A percentile compares a stretch with the other conserved stretches of the same genome.
These are phyloP conservation scores for Calophaca sinica DNA, from an alignment of 306 rosid genomes.

Conservation along the genomic window DNA sequence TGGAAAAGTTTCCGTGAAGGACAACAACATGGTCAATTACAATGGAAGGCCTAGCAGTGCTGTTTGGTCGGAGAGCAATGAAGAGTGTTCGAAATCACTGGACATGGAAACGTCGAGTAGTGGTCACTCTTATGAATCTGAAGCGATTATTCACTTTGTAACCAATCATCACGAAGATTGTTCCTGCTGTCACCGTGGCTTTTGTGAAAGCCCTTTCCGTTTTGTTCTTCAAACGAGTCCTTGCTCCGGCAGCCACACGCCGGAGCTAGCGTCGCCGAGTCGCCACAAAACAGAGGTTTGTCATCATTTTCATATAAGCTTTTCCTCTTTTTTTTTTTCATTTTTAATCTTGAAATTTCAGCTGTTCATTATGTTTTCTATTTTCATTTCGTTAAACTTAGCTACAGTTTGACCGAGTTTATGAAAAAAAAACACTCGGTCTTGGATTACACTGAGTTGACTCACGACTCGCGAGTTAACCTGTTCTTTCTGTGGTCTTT, in stretches of 20 bases:
- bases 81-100: too few species aligned
- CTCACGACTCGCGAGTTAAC: slow-evolving; percentile 24
- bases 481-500: not conserved
- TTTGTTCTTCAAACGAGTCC: slow-evolving; percentile 68
- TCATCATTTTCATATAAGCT: not conserved
- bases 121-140: slow-evolving; percentile 48
- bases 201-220: slow-evolving; percentile 82
- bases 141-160: slow-evolving; percentile 44
- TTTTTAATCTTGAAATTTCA: not conserved
- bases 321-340: not conserved
- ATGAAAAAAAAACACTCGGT: not conserved
- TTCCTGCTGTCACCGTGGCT: slow-evolving; percentile 40
- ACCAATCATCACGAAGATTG: slow-evolving; percentile 31
- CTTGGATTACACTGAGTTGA: slow-evolving; percentile 17
- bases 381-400: not conserved
- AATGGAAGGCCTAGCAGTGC: too few species aligned
- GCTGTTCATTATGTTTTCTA: not conserved
- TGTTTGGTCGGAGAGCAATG: too few species aligned
- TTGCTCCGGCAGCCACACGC: slow-evolving; percentile 68
- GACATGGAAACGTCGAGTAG: slow-evolving; percentile 55
- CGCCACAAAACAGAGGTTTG: slow-evolving; percentile 69
- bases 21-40: too few species aligned
- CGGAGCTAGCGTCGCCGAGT: slow-evolving; percentile 70
- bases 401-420: not conserved
- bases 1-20: slow-evolving; percentile 51